A percentile compares a stretch with the other conserved stretches of the same genome.
phyloP scores from a whole-genome alignment of 208 protist genomes.

The Zelonia costaricensis region DNA sequence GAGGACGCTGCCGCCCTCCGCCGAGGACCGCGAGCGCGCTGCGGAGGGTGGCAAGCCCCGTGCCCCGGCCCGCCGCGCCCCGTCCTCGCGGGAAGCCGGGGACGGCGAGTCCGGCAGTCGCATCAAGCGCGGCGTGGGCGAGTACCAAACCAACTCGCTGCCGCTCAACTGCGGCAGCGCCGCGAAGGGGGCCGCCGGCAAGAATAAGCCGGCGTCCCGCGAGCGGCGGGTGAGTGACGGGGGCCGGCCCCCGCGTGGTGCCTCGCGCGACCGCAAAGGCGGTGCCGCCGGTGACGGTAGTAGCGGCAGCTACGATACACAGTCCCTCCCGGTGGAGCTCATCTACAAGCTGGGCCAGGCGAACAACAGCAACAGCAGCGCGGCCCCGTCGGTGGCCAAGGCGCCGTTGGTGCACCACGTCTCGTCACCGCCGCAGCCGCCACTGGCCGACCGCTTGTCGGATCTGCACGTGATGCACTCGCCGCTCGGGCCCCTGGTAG shows the following conservation, averaged over 20 bases:
- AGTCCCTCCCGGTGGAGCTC: constrained; percentile 69
- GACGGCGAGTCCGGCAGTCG: constrained; percentile 2
- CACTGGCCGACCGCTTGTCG: no score
- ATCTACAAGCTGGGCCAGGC: constrained; percentile 45
- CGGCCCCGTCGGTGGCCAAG: constrained; percentile 6
- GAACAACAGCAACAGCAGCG: not conserved
- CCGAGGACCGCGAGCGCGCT: constrained; percentile 8
- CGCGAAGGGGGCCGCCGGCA: constrained; percentile 1
- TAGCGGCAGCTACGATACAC: constrained; percentile 46
- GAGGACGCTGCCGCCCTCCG: constrained; percentile 14
- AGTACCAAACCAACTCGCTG: constrained; percentile 67
- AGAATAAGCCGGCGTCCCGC: not conserved
- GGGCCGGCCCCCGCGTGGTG: constrained; percentile 4
- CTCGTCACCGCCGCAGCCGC: constrained; percentile 17
- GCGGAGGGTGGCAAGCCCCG: not conserved
- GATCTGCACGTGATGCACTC: no score
- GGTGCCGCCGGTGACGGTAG: not conserved
- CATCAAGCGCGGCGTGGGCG: not conserved
- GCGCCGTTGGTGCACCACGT: constrained; percentile 5
- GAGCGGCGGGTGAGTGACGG: constrained; percentile 6
- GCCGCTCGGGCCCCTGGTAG: not conserved
- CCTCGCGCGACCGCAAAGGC: constrained; percentile 8
- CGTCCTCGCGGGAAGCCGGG: constrained; percentile 10
- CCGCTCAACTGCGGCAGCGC: constrained; percentile 53
- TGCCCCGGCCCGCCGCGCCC: constrained; percentile 1